These are phyloP conservation scores for Straminergon stramineum DNA, from an alignment of 225 moss, liverwort and hornwort genomes.

Conservation along the genomic window DNA sequence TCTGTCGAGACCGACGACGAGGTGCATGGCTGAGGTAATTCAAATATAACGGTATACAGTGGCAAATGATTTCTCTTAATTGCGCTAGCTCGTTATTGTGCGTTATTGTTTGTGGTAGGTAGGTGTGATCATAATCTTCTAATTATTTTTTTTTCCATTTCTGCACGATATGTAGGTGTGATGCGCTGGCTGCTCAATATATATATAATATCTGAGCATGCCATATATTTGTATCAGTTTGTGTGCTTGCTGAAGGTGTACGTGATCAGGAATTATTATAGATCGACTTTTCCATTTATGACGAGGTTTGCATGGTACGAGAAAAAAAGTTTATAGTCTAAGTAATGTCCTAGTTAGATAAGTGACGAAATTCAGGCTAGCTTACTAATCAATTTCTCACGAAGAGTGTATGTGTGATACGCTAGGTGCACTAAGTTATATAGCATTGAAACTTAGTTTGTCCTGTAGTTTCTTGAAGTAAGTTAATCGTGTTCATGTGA, in stretches of 20 bases:
- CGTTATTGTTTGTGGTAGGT: background rate
- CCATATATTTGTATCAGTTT: background rate
- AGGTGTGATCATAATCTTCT: background rate
- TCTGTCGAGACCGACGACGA: background rate
- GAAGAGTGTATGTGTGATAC: background rate
- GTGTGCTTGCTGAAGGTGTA: background rate
- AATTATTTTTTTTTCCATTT: background rate
- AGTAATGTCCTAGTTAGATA: background rate
- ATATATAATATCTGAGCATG: background rate
- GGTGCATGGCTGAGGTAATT: slow-evolving; percentile 14
- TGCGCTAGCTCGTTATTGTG: background rate
- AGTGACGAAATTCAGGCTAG: background rate
- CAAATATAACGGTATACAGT: background rate
- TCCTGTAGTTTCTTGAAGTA: background rate
- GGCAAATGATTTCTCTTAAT: background rate
- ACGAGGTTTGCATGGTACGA: background rate
- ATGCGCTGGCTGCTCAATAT: background rate
- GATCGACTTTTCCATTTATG: background rate
- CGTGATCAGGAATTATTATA: background rate
- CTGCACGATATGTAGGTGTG: background rate
- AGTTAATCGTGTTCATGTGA: background rate
- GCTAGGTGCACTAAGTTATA: background rate
- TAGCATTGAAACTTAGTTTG: background rate
- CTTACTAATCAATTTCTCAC: background rate
- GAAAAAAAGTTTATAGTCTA: background rate